A percentile compares a stretch with the other conserved stretches of the same genome.
These are phyloP conservation scores for Solanum lignicaule DNA, from an alignment of 257 asterid genomes.

Conservation along the genomic window DNA sequence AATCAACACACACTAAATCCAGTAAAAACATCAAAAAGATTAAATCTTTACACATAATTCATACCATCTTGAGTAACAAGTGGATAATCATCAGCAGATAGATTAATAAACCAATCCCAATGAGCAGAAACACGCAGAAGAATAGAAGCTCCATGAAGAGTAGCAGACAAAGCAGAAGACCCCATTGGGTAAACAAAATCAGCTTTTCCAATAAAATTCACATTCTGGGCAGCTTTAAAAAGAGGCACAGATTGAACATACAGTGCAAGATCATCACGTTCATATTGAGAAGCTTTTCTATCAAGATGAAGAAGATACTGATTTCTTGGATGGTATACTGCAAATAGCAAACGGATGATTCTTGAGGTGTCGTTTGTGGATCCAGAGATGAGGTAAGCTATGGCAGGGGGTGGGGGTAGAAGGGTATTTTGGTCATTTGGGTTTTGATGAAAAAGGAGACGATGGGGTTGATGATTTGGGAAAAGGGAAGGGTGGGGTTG, in stretches of 20 bases:
- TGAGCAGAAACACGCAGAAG: constrained; percentile 38
- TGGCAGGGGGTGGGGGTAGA: constrained; percentile 54
- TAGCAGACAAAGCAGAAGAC: constrained; percentile 57
- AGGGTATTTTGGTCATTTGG: background rate
- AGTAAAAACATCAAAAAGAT: background rate
- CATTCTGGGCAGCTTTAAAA: constrained; percentile 72
- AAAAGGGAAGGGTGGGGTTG: constrained; percentile 46
- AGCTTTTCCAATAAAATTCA: constrained; percentile 61
- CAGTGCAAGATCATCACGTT: constrained; percentile 54
- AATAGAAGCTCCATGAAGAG: constrained; percentile 74
- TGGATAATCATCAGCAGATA: constrained; percentile 69
- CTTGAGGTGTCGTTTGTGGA: constrained; percentile 54
- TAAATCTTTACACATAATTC: background rate
- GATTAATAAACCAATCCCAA: constrained; percentile 95
- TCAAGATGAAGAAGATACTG: constrained; percentile 75
- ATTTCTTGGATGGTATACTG: constrained; percentile 77
- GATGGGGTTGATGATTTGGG: constrained; percentile 43
- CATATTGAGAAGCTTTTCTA: constrained; percentile 42
- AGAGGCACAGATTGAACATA: constrained; percentile 45
- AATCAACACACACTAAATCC: background rate
- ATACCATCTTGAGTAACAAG: constrained; percentile 90
- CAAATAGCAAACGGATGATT: constrained; percentile 50
- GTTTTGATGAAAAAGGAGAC: constrained; percentile 24
- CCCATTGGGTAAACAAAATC: constrained; percentile 51
- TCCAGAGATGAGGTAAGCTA: constrained; percentile 74